Conservation (phyloP, 83 land plant genomes). For the Picea engelmannii region DNA sequence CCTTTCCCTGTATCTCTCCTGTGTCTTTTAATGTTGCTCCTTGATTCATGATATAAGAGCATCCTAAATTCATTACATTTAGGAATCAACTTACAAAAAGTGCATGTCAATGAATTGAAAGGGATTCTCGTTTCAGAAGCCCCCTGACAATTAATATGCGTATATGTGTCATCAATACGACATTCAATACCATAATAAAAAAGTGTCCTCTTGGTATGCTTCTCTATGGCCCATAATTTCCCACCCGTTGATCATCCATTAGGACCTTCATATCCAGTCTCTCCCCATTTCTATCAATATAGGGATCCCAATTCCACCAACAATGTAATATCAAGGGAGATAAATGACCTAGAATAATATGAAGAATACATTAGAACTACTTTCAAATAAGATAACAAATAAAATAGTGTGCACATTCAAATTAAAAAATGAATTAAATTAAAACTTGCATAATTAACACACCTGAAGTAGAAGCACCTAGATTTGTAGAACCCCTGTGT, state of each 20-base stretch:
- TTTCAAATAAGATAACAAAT: too few relatives aligned
- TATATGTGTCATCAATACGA: background rate
- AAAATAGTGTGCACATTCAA: too few relatives aligned
- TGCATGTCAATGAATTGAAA: background rate
- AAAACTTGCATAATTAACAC: background rate
- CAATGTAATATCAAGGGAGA: too few relatives aligned
- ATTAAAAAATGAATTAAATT: too few relatives aligned
- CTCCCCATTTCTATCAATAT: too few relatives aligned
- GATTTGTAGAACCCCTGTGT: background rate
- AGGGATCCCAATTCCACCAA: too few relatives aligned
- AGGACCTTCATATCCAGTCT: background rate
- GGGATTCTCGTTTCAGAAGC: background rate
- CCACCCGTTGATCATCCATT: background rate
- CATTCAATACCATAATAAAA: background rate
- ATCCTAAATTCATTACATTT: background rate
- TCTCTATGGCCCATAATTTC: too few relatives aligned
- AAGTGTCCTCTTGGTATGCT: too few relatives aligned
- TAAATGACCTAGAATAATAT: too few relatives aligned
- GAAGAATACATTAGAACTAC: too few relatives aligned
- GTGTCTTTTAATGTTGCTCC: background rate
- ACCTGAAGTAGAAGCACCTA: background rate
- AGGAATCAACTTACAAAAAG: too few relatives aligned
- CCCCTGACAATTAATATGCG: background rate
- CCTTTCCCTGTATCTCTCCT: background rate
- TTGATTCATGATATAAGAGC: background rate